Evolutionary conservation across 2,329 filamentous ascomycete genomes (phyloP).

Genomic region (Penicillium hordei): DNA sequence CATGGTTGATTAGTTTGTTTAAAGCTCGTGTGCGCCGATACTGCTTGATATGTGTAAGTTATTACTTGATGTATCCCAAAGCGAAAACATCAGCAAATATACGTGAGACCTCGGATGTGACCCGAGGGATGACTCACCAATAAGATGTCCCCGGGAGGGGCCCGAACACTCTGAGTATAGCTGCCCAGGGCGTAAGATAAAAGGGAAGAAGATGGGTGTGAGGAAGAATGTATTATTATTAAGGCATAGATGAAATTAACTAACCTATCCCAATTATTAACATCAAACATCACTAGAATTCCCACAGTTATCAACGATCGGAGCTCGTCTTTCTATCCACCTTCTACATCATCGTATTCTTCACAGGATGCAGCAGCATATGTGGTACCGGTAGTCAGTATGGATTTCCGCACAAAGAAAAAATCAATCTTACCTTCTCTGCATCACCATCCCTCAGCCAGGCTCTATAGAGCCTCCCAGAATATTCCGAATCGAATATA

Average conservation of each 20-base stretch:
- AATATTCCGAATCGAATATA: neutral
- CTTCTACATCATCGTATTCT: neutral
- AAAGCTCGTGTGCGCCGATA: neutral
- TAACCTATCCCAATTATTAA: neutral
- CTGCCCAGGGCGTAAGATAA: too few species aligned
- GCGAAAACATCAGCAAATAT: neutral
- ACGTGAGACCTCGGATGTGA: constrained; percentile 3
- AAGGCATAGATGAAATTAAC: neutral
- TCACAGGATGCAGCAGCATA: neutral
- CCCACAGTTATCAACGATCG: too few species aligned
- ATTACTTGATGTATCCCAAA: neutral
- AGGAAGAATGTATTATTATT: neutral
- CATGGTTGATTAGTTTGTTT: neutral
- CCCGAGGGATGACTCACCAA: constrained; percentile 8
- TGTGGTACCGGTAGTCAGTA: neutral
- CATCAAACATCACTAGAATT: neutral
- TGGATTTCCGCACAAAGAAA: neutral
- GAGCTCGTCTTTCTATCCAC: too few species aligned
- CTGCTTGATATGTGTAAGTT: neutral
- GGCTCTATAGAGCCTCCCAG: neutral
- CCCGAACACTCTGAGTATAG: neutral
- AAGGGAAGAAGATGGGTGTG: too few species aligned
- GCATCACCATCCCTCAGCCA: neutral
- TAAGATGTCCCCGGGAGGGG: neutral
- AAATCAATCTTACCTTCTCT: neutral